phyloP scores from a whole-genome alignment of 2,329 filamentous ascomycete species.

The Colletotrichum acutatum region DNA sequence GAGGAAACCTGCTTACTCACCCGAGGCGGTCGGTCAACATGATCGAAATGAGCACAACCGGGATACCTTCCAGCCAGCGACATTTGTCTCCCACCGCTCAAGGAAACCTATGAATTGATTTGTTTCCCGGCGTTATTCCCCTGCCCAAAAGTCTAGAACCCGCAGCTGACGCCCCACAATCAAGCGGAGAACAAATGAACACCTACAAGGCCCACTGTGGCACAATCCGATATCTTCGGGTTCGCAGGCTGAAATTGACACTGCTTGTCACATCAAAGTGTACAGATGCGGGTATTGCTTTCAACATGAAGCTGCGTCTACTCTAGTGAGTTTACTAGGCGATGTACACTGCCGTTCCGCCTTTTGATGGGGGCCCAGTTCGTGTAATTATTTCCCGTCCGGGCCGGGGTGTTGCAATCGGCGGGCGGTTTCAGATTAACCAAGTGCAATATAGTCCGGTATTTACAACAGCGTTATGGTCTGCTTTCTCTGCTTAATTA shows the following conservation, averaged over 20 bases:
- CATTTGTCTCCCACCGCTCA: background rate
- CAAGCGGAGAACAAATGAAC: background rate
- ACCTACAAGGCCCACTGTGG: background rate
- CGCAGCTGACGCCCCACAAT: background rate
- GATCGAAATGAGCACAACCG: background rate
- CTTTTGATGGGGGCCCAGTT: background rate
- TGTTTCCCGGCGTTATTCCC: background rate
- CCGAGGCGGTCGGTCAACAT: background rate
- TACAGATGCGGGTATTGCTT: background rate
- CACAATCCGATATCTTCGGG: background rate
- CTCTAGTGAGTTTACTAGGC: too few species aligned
- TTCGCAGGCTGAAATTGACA: background rate
- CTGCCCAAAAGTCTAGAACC: background rate
- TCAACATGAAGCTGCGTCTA: background rate
- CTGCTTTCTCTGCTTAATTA: background rate
- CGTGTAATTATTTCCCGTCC: background rate
- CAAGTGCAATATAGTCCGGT: background rate
- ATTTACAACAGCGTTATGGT: slow-evolving; percentile 1
- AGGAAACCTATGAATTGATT: background rate
- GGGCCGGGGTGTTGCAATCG: background rate
- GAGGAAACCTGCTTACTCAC: too few species aligned
- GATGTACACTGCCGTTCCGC: background rate
- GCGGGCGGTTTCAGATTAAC: slow-evolving; percentile 19
- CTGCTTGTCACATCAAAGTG: background rate
- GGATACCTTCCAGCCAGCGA: background rate